Base-by-base conservation (phyloP, 2,329 filamentous ascomycete genomes). In the Fusarium mexicanum region DNA sequence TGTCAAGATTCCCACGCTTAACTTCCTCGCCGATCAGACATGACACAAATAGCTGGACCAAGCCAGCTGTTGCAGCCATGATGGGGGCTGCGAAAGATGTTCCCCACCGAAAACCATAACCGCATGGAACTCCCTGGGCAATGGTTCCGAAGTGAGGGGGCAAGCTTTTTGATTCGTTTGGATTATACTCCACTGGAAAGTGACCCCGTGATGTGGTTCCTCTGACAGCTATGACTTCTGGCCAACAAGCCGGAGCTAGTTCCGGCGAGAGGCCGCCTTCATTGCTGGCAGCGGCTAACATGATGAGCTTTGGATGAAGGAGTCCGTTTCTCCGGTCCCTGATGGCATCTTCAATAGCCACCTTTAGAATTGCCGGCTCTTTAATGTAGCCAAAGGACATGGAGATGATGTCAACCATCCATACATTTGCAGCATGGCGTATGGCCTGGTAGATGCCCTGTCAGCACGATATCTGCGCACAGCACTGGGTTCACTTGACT, bases 1-100 rank as follows among this genome's bases (percentile, higher is more conserved):
- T 31, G 0, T 48, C 0, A 8, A 6, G 1, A n/a, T 31, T 17
- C 4, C 46, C 20, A 8, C 0, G 6, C 6, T n/a, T 2, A 0
- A 4, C 7, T 31, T n/a, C 46, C 3, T 48, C 5, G 2, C 1
- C 6, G 0, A 12, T n/a, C 4, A 31, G 26, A 48, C 0, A n/a
- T 3, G 46, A 22, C 20, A 22, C 46, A 3, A 8, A n/a, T 8
- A 17, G 14, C 46, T 31, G 46, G 6, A 29, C 6, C 5, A 47
- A 47, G 5, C 24, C 44, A 29, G 44, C 12, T 3, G 44, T 47
- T 13, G 44, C 44, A 11, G 44, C 44, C 26, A 47, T 29, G 12
- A 47, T 29, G 12, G 44, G 44, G 2, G 44, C 44, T 0, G 44
- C 44, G 12, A 22, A 47, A 13, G 44, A 47, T 5, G 24, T 29